A percentile compares a stretch with the other conserved stretches of the same genome.
phyloP scores from a whole-genome alignment of 2,329 filamentous ascomycete species.

The Phoma sp. region DNA sequence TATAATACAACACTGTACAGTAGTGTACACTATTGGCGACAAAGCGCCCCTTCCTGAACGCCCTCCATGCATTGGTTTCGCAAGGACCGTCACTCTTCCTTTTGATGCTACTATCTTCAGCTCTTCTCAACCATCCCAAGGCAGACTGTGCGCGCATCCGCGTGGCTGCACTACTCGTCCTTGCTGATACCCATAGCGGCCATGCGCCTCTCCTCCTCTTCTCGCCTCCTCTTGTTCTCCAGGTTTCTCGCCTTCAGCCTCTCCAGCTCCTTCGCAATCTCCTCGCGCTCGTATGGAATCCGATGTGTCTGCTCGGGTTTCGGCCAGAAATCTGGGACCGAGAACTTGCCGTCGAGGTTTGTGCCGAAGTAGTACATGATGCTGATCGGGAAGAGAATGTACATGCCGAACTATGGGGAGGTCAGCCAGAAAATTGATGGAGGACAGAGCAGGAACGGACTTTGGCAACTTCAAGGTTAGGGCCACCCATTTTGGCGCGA shows the following conservation, averaged over 20 bases:
- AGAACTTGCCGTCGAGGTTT: constrained; percentile 87
- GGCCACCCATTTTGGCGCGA: constrained; percentile 69
- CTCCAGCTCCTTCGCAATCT: constrained; percentile 82
- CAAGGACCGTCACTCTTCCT: not conserved
- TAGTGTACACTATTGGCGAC: constrained; percentile 22
- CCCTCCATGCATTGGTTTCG: constrained; percentile 23
- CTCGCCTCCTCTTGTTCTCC: constrained; percentile 55
- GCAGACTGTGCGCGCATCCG: too few relatives aligned
- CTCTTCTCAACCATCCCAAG: not conserved
- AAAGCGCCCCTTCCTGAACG: constrained; percentile 21
- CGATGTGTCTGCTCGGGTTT: constrained; percentile 77
- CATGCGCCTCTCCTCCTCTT: constrained; percentile 45
- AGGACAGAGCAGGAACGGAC: constrained; percentile 54
- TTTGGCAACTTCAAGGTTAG: constrained; percentile 95
- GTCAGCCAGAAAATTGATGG: constrained; percentile 1
- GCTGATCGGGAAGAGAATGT: constrained; percentile 97
- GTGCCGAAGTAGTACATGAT: constrained; percentile 99
- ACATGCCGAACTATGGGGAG: constrained; percentile 85
- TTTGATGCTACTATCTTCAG: not conserved
- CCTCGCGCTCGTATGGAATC: constrained; percentile 77
- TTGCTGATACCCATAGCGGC: constrained; percentile 24
- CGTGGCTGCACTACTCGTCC: constrained; percentile 15
- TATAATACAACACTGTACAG: constrained; percentile 39
- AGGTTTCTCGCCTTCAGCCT: constrained; percentile 65
- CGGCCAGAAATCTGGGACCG: constrained; percentile 92